phyloP scores from a whole-genome alignment of 73 alveolate genomes.

The Paramecium pentaurelia region DNA sequence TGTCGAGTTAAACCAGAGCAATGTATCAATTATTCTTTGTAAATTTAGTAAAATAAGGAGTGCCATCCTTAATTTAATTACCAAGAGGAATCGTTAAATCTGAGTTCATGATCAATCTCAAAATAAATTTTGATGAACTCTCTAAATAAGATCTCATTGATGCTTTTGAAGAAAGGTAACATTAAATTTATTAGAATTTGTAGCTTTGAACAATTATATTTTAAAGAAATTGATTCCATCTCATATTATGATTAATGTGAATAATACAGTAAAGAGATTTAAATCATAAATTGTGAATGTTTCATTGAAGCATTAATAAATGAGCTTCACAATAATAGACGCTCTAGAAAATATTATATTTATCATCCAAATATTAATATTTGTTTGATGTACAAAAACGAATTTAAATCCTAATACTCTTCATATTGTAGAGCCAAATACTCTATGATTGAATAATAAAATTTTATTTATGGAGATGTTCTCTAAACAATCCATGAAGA shows the following conservation, averaged over 20 bases:
- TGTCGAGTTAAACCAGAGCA: neutral
- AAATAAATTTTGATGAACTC: neutral
- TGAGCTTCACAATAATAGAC: neutral
- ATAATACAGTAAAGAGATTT: neutral
- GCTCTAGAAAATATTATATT: neutral
- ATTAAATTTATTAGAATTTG: neutral
- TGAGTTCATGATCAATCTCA: neutral
- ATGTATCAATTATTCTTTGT: neutral
- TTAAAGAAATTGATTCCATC: neutral
- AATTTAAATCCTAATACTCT: neutral
- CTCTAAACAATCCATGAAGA: neutral
- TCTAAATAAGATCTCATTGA: neutral
- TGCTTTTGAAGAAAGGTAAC: neutral
- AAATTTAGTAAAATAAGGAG: neutral
- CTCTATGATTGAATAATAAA: neutral
- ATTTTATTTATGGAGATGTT: neutral
- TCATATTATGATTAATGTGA: neutral
- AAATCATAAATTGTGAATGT: neutral
- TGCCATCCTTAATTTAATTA: neutral
- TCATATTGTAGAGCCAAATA: neutral
- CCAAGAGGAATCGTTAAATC: neutral
- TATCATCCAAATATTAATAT: neutral
- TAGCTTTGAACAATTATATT: neutral
- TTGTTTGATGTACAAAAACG: neutral
- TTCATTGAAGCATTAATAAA: neutral